These are phyloP conservation scores for Fraxinus quadrangulata DNA, from an alignment of 257 asterid species.

Conservation along the genomic window DNA sequence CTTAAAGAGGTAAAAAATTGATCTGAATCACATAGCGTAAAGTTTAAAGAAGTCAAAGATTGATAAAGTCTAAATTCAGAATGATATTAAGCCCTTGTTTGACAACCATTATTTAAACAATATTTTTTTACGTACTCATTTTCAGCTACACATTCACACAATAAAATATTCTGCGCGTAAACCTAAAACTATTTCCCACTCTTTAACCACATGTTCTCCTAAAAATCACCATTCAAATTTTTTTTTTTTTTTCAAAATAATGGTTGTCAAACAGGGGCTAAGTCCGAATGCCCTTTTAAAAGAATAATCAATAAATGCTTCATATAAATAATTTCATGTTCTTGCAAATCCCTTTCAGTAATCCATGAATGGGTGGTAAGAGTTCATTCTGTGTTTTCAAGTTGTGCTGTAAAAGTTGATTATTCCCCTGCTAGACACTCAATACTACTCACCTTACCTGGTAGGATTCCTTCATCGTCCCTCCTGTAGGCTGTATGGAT, in stretches of 20 bases:
- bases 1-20: constrained; percentile 1
- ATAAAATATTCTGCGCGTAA: too few species aligned
- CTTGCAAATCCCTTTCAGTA: not conserved
- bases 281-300: not conserved
- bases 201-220: too few species aligned
- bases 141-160: too few species aligned
- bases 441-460: not conserved
- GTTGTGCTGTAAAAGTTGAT: constrained; percentile 15
- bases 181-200: too few species aligned
- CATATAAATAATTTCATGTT: not conserved
- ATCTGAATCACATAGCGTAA: not conserved
- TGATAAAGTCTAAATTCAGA: not conserved
- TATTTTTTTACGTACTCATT: too few species aligned
- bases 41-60: constrained; percentile 2
- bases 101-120: too few species aligned
- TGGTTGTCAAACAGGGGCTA: not conserved
- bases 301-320: not conserved
- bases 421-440: not conserved
- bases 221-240: too few species aligned
- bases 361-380: not conserved
- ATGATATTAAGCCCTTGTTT: not conserved
- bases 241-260: too few species aligned
- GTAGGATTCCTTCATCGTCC: constrained; percentile 6
- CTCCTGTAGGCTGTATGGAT: not conserved
- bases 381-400: not conserved